phyloP scores from a whole-genome alignment of 331 rosid genomes.

The Spiraea crenata region DNA sequence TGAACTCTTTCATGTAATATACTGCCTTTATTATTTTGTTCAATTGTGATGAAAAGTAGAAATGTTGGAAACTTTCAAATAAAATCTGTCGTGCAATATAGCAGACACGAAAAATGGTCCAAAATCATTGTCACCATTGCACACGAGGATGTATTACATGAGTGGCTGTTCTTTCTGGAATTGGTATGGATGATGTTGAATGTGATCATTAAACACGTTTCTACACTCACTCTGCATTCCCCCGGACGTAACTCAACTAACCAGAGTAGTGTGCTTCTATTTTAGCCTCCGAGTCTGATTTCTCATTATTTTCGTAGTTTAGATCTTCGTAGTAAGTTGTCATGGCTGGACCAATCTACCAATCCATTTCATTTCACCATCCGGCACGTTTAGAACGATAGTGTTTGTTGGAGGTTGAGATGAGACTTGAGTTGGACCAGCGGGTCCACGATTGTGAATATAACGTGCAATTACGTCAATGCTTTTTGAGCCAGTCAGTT shows the following conservation, averaged over 20 bases:
- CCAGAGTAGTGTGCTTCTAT: too few species aligned
- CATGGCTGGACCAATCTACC: too few species aligned
- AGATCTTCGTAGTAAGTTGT: too few species aligned
- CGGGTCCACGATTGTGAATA: slow-evolving; percentile 5
- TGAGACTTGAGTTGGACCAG: background rate
- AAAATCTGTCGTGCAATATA: background rate
- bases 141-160: background rate
- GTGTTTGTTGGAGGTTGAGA: background rate
- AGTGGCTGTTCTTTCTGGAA: background rate
- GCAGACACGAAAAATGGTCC: slow-evolving; percentile 7
- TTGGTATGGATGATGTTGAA: background rate
- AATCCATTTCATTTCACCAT: background rate
- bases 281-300: too few species aligned
- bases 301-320: too few species aligned
- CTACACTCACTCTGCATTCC: too few species aligned
- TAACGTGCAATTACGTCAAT: slow-evolving; percentile 5
- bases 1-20: slow-evolving; percentile 16
- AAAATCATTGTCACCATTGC: background rate
- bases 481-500: slow-evolving; percentile 4
- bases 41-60: background rate
- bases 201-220: background rate
- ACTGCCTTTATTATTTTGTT: background rate
- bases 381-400: slow-evolving; percentile 19
- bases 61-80: background rate
- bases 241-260: too few species aligned